These are phyloP conservation scores for Cytidiella melzeri DNA, from an alignment of 768 basidiomycete species.

Conservation along the genomic window DNA sequence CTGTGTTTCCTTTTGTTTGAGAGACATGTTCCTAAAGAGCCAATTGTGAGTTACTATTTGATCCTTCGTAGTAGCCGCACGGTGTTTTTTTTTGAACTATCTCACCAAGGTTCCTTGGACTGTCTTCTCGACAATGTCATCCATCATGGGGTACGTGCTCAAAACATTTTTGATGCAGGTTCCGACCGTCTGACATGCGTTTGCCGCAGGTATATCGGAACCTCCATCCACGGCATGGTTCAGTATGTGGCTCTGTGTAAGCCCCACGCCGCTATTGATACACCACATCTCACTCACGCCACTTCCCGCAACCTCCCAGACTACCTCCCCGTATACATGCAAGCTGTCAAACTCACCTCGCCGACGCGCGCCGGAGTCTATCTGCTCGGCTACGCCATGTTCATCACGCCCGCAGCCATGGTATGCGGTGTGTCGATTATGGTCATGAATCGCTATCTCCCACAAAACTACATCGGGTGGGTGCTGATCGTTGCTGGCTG, in stretches of 20 bases:
- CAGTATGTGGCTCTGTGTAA: conserved; percentile 12
- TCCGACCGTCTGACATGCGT: not conserved
- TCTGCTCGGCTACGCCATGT: conserved; percentile 19
- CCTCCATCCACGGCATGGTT: conserved; percentile 17
- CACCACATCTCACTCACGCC: not conserved
- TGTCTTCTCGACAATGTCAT: conserved; percentile 25
- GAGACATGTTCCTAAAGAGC: not conserved
- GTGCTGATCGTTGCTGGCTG: conserved; percentile 29
- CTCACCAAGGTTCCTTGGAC: conserved; percentile 9
- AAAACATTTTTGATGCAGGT: not conserved
- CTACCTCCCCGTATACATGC: conserved; percentile 39
- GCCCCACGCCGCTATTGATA: not conserved
- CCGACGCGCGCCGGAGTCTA: conserved; percentile 26
- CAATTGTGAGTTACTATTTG: not conserved
- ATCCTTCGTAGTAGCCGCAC: not conserved
- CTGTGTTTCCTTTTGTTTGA: conserved; percentile 18
- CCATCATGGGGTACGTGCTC: conserved; percentile 20
- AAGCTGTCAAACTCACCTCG: conserved; percentile 32
- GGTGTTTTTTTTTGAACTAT: conserved; percentile 19
- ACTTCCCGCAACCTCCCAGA: conserved; percentile 19
- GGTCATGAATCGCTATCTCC: conserved; percentile 21
- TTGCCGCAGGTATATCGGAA: conserved; percentile 21
- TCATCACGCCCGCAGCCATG: conserved; percentile 26
- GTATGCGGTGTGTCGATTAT: conserved; percentile 21
- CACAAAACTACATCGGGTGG: conserved; percentile 32